Evolutionary conservation across 345 rosid genomes (phyloP).

Genomic region (Sonneratia alba): DNA sequence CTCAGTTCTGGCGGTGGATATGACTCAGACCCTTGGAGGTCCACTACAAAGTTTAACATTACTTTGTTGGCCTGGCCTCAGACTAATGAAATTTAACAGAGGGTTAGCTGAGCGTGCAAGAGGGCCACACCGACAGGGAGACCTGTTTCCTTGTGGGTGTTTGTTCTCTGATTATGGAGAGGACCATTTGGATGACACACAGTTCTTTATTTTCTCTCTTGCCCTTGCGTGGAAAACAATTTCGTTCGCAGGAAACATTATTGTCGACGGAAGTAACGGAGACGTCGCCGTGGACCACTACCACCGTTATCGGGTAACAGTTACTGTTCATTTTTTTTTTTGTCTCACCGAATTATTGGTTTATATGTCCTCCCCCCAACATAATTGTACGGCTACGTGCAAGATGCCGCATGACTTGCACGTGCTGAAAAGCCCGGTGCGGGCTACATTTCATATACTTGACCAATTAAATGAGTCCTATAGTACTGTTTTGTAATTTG

Average conservation of each 20-base stretch:
- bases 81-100: too few species aligned
- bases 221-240: not conserved
- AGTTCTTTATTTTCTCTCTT: too few species aligned
- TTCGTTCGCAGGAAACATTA: not conserved
- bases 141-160: too few species aligned
- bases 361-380: not conserved
- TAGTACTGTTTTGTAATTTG: too few species aligned
- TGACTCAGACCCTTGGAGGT: too few species aligned
- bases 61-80: too few species aligned
- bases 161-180: too few species aligned
- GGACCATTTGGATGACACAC: too few species aligned
- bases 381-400: not conserved
- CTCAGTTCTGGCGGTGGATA: too few species aligned
- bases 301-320: constrained; percentile 45
- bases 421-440: not conserved
- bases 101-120: not conserved
- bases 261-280: constrained; percentile 55
- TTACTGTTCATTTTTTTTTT: not conserved
- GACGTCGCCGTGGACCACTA: constrained; percentile 63
- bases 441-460: too few species aligned
- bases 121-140: not conserved
- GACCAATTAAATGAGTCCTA: too few species aligned
- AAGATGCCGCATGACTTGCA: not conserved
- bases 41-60: too few species aligned
- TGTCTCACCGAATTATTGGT: not conserved